Evolutionary conservation across 2,329 filamentous ascomycete species (phyloP).

Genomic region (Alternaria triticina): DNA sequence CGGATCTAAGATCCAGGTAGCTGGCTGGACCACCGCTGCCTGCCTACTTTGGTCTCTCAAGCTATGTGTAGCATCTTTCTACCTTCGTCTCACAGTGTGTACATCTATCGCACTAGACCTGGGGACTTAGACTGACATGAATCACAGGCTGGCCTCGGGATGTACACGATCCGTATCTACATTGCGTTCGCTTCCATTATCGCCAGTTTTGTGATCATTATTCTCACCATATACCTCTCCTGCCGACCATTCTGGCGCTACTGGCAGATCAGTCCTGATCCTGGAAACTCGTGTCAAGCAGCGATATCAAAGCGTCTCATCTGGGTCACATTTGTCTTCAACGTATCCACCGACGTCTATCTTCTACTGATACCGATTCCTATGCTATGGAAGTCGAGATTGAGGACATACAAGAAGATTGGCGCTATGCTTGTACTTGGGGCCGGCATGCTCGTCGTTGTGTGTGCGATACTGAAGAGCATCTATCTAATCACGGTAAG

Average conservation of each 20-base stretch:
- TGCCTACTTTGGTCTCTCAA: slow-evolving; percentile 62
- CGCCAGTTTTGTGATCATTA: neutral
- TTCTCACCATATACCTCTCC: neutral
- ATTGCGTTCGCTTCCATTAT: neutral
- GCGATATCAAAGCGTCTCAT: slow-evolving; percentile 14
- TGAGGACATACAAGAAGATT: slow-evolving; percentile 60
- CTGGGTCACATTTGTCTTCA: neutral
- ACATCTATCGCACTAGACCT: rapidly evolving
- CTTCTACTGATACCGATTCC: slow-evolving; percentile 65
- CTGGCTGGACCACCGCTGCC: slow-evolving; percentile 62
- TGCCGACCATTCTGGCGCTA: slow-evolving; percentile 58
- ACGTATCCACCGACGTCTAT: slow-evolving; percentile 55
- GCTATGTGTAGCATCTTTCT: slow-evolving; percentile 63
- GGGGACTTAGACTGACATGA: neutral
- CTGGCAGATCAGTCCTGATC: slow-evolving; percentile 67
- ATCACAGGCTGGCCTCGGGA: neutral
- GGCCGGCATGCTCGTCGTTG: slow-evolving; percentile 63
- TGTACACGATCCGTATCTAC: neutral
- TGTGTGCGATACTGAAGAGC: slow-evolving; percentile 62
- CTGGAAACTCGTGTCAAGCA: slow-evolving; percentile 48
- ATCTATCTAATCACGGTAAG: slow-evolving; percentile 28
- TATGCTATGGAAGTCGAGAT: slow-evolving; percentile 60
- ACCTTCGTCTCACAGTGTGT: slow-evolving; percentile 55
- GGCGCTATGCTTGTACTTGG: slow-evolving; percentile 62
- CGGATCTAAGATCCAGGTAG: slow-evolving; percentile 32